Percentiles rank a stretch among this genome's conserved stretches.
These are phyloP conservation scores for Tolypocladium pustulatum DNA, from an alignment of 2,329 filamentous ascomycete genomes.

Conservation along the genomic window DNA sequence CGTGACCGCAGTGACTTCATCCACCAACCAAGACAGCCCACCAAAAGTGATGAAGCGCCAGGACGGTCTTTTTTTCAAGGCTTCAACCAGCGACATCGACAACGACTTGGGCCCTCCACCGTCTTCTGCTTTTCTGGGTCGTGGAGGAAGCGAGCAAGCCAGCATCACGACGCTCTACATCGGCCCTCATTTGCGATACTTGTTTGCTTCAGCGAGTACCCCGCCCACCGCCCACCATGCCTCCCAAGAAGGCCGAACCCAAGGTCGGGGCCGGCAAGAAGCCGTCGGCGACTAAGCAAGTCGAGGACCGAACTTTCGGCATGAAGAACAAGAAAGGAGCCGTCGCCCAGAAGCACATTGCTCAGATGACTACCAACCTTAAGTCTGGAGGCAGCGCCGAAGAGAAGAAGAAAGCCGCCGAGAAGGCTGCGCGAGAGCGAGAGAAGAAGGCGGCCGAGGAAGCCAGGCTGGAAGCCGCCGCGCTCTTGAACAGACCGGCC, in stretches of 20 bases:
- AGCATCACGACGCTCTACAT: too few species aligned
- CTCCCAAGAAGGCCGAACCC: constrained; percentile 53
- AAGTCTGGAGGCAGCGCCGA: constrained; percentile 71
- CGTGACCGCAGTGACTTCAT: constrained; percentile 17
- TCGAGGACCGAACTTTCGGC: constrained; percentile 95
- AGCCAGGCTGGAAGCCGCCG: constrained; percentile 68
- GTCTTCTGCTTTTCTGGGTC: background rate
- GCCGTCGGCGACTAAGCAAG: constrained; percentile 47
- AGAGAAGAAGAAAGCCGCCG: constrained; percentile 68
- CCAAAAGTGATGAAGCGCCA: constrained; percentile 8
- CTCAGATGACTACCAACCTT: constrained; percentile 65
- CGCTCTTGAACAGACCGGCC: constrained; percentile 80
- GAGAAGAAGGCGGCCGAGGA: constrained; percentile 88
- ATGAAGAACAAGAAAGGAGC: constrained; percentile 99
- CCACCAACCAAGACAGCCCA: constrained; percentile 10
- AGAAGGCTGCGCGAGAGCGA: constrained; percentile 59
- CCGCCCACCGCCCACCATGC: constrained; percentile 45
- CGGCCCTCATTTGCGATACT: background rate
- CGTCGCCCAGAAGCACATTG: constrained; percentile 81
- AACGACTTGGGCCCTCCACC: background rate
- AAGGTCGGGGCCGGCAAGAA: constrained; percentile 45
- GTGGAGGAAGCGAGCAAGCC: background rate
- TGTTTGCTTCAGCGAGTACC: background rate
- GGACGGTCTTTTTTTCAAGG: constrained; percentile 5
- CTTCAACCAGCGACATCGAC: constrained; percentile 2